These are phyloP conservation scores for Xerocomellus intermedius DNA, from an alignment of 768 basidiomycete species.

Conservation along the genomic window DNA sequence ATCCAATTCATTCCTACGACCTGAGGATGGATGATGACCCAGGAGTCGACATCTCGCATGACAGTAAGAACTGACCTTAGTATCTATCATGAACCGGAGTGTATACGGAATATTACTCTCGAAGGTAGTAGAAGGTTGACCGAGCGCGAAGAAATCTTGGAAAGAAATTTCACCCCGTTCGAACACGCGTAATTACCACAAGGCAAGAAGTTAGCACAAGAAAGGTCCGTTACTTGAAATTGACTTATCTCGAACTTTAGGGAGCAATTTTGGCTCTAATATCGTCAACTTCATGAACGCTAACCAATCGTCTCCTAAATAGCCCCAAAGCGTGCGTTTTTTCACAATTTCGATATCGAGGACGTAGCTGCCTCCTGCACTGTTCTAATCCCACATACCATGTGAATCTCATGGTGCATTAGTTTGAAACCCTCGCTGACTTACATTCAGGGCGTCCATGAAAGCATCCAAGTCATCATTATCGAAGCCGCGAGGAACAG, in stretches of 20 bases:
- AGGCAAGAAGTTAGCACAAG: constrained; percentile 14
- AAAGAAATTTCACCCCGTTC: constrained; percentile 74
- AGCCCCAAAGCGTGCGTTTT: constrained; percentile 83
- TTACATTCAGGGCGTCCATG: constrained; percentile 69
- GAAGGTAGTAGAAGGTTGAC: constrained; percentile 61
- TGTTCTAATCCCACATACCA: constrained; percentile 13
- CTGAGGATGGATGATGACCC: constrained; percentile 36
- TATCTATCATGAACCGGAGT: constrained; percentile 97
- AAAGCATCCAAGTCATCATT: constrained; percentile 67
- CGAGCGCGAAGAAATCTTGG: constrained; percentile 52
- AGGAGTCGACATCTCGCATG: neutral
- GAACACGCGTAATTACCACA: constrained; percentile 51
- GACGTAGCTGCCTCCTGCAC: constrained; percentile 40
- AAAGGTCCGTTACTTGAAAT: neutral
- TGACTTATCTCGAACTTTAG: constrained; percentile 89
- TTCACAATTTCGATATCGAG: constrained; percentile 55
- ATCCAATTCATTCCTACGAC: constrained; percentile 99
- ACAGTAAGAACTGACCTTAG: constrained; percentile 54
- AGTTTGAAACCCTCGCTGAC: constrained; percentile 22
- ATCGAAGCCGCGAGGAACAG: constrained; percentile 81
- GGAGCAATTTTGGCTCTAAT: constrained; percentile 68
- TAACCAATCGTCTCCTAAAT: constrained; percentile 73
- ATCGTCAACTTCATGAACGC: constrained; percentile 87
- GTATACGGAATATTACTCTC: constrained; percentile 94
- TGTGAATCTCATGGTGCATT: neutral